Percentiles rank a stretch among this genome's conserved stretches.
phyloP scores from a whole-genome alignment of 192 early-diverging fungal species.

The Gonapodya prolifera region DNA sequence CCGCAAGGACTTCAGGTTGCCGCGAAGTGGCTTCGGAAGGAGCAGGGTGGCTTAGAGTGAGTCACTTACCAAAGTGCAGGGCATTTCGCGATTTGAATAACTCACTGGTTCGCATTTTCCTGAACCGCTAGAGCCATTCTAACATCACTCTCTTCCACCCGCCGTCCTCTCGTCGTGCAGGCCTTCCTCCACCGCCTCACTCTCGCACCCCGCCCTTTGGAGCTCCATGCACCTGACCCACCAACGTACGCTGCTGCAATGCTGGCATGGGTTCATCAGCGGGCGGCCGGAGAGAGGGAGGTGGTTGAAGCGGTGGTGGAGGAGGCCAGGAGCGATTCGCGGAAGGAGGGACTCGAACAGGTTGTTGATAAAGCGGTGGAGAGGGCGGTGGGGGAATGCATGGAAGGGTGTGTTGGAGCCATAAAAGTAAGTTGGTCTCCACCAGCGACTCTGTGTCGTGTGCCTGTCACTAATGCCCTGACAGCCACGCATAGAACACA shows the following conservation, averaged over 20 bases:
- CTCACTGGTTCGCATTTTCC: too few species aligned
- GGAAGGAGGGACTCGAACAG: background rate
- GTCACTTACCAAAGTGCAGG: background rate
- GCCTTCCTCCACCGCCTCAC: conserved; percentile 64
- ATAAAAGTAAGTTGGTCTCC: conserved; percentile 29
- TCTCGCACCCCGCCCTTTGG: conserved; percentile 74
- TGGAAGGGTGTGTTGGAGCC: conserved; percentile 35
- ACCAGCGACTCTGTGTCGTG: background rate
- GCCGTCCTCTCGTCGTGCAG: conserved; percentile 47
- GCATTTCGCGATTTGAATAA: background rate
- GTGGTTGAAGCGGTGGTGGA: conserved; percentile 67
- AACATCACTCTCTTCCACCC: conserved; percentile 10
- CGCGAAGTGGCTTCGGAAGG: background rate
- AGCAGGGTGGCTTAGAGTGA: background rate
- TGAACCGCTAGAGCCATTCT: background rate
- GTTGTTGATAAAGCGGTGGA: conserved; percentile 25
- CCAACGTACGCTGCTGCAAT: conserved; percentile 89
- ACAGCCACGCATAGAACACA: conserved; percentile 66
- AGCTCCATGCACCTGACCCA: conserved; percentile 84
- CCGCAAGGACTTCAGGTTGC: background rate
- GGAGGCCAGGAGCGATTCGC: conserved; percentile 12
- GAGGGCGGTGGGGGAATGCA: conserved; percentile 49
- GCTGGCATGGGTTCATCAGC: conserved; percentile 94
- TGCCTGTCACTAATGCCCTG: conserved; percentile 5
- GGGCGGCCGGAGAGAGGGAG: conserved; percentile 73